Evolutionary conservation across 306 rosid genomes (phyloP), one percentile per base, ranked within the genome.

Genomic region (Prunus salicina): DNA sequence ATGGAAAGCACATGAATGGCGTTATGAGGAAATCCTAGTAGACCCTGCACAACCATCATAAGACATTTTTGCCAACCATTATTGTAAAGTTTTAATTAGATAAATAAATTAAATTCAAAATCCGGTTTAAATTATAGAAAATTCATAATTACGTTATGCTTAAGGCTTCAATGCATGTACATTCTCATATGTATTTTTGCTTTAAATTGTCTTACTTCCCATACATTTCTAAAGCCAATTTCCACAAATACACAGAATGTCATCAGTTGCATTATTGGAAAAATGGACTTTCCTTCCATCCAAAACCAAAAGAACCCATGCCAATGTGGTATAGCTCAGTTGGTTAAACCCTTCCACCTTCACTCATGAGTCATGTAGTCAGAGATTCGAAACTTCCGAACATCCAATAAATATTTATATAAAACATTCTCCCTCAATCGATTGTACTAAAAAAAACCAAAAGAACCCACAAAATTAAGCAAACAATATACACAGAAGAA

Each of bases 1-100:
- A 72, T 93, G 98, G 98, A 93, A 93, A 86, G 93, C 88, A 25
- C 98, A 90, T 82, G 93, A 93, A 90, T 93, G 96, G 94, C 69
- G 67, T 8, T 91, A 90, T 76, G 85, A 85, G 77, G 80, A 76
- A 65, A 64, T 46, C 25, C 27, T 18, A 46, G 57, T 79, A 71
- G 69, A 85, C 64, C 75, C 66, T 69, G 79, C 73, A 38, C 81
- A 82, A 50, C 75, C 60, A 62, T 64, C 85, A 5, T 83, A 73
- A 69, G 72, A 61, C 52, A 12, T 15, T 66, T 57, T 56, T 77
- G 19, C 32, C 51, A 10, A 50, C 13, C 56, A 25, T n/a, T 76
- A 25, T 41, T 76, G 69, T 55, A 62, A 74, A 80, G 61, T 68
- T 25, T n/a, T 49, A 49, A 49, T 49, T 12, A 13, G 2, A 12